Conservation (phyloP, 2,329 filamentous ascomycete genomes). For the Curvularia eragrostidis region DNA sequence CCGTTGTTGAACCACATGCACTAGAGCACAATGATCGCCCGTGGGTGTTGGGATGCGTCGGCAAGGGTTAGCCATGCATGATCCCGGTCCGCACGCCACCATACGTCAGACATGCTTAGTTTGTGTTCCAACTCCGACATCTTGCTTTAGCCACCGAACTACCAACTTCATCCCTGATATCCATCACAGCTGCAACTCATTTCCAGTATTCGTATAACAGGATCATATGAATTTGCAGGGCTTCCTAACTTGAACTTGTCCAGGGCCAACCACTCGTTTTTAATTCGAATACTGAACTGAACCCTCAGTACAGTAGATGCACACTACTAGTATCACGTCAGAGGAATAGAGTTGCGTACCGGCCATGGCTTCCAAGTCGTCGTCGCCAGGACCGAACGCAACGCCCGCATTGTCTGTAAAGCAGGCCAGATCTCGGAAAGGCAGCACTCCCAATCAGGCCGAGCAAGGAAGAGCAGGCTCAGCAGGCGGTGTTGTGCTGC, state of each 20-base stretch:
- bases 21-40: slow-evolving; percentile 25
- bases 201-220: not conserved
- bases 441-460: slow-evolving; percentile 10
- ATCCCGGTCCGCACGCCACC: slow-evolving; percentile 35
- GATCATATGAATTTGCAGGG: not conserved
- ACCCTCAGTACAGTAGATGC: not conserved
- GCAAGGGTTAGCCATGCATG: slow-evolving; percentile 21
- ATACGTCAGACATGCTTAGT: slow-evolving; percentile 44
- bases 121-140: slow-evolving; percentile 39
- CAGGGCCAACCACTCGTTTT: not conserved
- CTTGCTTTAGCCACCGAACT: slow-evolving; percentile 30
- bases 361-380: slow-evolving; percentile 36
- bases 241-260: not conserved
- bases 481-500: slow-evolving; percentile 37
- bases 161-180: slow-evolving; percentile 4
- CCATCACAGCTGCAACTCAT: not conserved
- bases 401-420: slow-evolving; percentile 26
- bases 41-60: slow-evolving; percentile 23
- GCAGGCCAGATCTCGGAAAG: slow-evolving; percentile 35
- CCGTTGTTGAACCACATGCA: not conserved
- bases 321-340: not conserved
- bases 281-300: not conserved
- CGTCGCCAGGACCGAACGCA: slow-evolving; percentile 34
- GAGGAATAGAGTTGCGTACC: not conserved
- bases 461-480: slow-evolving; percentile 36